Evolutionary conservation across 2,329 filamentous ascomycete species (phyloP).

Genomic region (Colletotrichum tropicicola): DNA sequence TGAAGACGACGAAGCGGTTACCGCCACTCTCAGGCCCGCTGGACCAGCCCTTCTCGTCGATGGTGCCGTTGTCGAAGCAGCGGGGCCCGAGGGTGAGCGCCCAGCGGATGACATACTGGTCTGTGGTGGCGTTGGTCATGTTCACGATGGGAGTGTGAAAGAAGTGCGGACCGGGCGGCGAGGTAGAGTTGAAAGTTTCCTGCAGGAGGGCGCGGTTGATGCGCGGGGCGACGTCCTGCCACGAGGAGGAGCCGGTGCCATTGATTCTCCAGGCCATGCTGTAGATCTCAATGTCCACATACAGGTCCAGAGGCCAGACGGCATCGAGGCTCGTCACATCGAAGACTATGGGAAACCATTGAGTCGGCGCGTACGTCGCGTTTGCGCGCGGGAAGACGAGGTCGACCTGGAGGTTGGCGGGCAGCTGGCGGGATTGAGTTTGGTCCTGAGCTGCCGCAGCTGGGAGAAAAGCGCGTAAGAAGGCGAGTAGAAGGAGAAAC

Average conservation of each 20-base stretch:
- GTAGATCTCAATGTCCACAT: not conserved
- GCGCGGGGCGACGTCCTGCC: not conserved
- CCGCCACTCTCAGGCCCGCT: not conserved
- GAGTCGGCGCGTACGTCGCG: slow-evolving; percentile 35
- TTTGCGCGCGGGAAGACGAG: slow-evolving; percentile 38
- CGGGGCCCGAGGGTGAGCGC: not conserved
- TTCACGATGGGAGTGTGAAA: not conserved
- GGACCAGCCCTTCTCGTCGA: not conserved
- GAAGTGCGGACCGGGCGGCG: not conserved
- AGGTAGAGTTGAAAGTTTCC: not conserved
- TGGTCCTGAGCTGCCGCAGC: not conserved
- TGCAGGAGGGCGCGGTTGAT: not conserved
- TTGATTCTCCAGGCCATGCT: not conserved
- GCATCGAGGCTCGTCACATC: slow-evolving; percentile 34
- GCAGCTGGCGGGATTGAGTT: not conserved
- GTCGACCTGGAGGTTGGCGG: slow-evolving; percentile 25
- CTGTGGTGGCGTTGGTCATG: slow-evolving; percentile 4
- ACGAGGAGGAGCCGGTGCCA: not conserved
- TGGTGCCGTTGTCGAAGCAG: not conserved
- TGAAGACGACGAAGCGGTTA: not conserved
- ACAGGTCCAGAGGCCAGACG: slow-evolving; percentile 10
- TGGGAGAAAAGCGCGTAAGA: not conserved
- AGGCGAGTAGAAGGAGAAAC: not conserved
- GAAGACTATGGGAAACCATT: slow-evolving; percentile 36
- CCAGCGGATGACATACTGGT: not conserved